These are phyloP conservation scores for Fomitopsis betulina DNA, from an alignment of 1,284 basidiomycete genomes.

Conservation along the genomic window DNA sequence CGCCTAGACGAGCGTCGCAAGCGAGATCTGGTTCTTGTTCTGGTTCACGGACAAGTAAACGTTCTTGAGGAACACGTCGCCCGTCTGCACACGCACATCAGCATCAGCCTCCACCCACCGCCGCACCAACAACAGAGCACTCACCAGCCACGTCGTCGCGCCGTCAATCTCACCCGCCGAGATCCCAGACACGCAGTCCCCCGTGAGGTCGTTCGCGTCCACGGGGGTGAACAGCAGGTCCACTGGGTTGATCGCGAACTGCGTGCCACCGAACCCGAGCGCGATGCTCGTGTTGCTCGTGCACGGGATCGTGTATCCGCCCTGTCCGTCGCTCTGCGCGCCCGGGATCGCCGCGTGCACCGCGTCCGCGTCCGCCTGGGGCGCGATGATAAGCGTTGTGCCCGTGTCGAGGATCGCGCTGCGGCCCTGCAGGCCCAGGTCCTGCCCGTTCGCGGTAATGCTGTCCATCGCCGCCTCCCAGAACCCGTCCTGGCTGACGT, in stretches of 20 bases:
- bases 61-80: constrained; percentile 76
- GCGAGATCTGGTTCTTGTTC: constrained; percentile 60
- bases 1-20: constrained; percentile 41
- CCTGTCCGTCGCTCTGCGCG: constrained; percentile 52
- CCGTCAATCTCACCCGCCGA: constrained; percentile 58
- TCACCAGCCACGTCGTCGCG: constrained; percentile 68
- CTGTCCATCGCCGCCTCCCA: constrained; percentile 70
- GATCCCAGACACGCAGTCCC: constrained; percentile 75
- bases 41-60: constrained; percentile 76
- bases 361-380: constrained; percentile 52
- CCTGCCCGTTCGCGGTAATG: constrained; percentile 52
- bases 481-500: constrained; percentile 64
- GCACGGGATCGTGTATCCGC: constrained; percentile 78
- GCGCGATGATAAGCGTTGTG: constrained; percentile 65
- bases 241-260: constrained; percentile 61
- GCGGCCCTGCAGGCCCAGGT: constrained; percentile 50
- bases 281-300: constrained; percentile 60
- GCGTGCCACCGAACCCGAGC: constrained; percentile 59
- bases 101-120: not conserved
- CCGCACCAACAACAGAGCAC: constrained; percentile 15
- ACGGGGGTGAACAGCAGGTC: constrained; percentile 73
- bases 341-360: constrained; percentile 62
- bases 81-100: constrained; percentile 34
- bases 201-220: constrained; percentile 53
- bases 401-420: constrained; percentile 80